Base-by-base conservation (phyloP, 2,329 filamentous ascomycete species). In the Venturia aucupariae region DNA sequence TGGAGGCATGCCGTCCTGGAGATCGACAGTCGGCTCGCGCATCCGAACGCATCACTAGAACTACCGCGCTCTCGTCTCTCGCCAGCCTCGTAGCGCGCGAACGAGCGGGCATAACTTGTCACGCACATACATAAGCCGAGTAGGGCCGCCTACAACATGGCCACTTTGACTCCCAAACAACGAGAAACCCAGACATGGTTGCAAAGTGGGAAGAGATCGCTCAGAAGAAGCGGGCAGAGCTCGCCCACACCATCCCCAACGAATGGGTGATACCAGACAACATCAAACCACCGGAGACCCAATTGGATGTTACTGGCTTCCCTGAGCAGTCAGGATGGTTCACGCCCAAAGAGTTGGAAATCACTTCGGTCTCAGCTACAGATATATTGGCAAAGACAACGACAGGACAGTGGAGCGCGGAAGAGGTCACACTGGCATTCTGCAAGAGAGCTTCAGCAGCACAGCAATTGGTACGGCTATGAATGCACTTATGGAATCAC, bases 281-380 rank as follows among this genome's bases (percentile, higher is more conserved):
- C 60, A 72, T 85, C 54, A 69, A 86, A 0, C 85, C 86, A 2
- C 77, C 81, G 0, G 77, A 78, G 0, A 76, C 78, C 41, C 80
- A 84, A 69, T 75, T 81, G 57, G 80, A 87, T 69, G 82, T 88
- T 19, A 83, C 81, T 0, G 68, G 68, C 3, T 87, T 85, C 73
- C 84, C 85, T 2, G 69, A 69, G 35, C 69, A 70, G 69, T 88
- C 84, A 0, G 84, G 84, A 2, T 86, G 85, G 79, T 86, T 89
- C 67, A 84, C 76, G 1, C 48, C 72, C 3, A 67, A 73, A n/a
- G 82, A 84, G 67, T 68, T 84, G 30, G 77, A 80, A 32, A 82
- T 84, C 51, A 81, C 81, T 5, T 72, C 71, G 19, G 75, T 74
- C 57, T 74, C 72, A 27, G 78, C 78, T 1, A 72, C 74, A 2